Conservation (phyloP, 257 asterid species). For the Primulina tabacum region DNA sequence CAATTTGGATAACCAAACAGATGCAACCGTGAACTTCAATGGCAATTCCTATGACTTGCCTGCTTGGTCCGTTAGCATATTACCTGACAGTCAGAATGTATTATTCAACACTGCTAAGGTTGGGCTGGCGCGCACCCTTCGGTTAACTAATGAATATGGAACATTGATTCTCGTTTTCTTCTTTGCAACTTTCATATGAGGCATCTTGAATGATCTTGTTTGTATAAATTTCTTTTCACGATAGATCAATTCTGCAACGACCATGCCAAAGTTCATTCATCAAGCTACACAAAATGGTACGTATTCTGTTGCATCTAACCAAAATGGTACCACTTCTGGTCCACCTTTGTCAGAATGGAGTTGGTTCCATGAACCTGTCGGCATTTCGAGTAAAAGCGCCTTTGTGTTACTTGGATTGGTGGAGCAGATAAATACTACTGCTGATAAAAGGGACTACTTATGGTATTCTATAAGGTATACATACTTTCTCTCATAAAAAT, state of each 20-base stretch:
- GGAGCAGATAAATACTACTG: too few species aligned
- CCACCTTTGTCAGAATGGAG: too few species aligned
- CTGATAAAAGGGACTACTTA: too few species aligned
- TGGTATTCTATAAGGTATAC: too few species aligned
- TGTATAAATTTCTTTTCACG: slow-evolving; percentile 11
- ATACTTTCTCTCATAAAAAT: too few species aligned
- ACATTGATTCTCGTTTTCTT: neutral
- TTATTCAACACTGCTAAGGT: slow-evolving; percentile 79
- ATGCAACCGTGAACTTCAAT: slow-evolving; percentile 53
- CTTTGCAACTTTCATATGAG: neutral
- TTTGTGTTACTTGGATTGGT: too few species aligned
- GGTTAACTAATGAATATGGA: neutral
- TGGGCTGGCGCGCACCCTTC: neutral
- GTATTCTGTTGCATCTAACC: slow-evolving; percentile 9
- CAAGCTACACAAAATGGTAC: slow-evolving; percentile 45
- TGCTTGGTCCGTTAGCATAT: slow-evolving; percentile 93
- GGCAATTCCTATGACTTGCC: slow-evolving; percentile 71
- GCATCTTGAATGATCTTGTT: neutral
- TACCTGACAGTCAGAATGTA: slow-evolving; percentile 84
- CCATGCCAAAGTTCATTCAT: slow-evolving; percentile 44
- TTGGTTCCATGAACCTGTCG: too few species aligned
- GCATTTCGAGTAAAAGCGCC: too few species aligned
- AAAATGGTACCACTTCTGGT: slow-evolving; percentile 23
- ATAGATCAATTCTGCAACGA: slow-evolving; percentile 75
- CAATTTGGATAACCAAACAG: slow-evolving; percentile 55